Conservation (phyloP, 805 yeast genomes). For the Myxozyma kluyveri region DNA sequence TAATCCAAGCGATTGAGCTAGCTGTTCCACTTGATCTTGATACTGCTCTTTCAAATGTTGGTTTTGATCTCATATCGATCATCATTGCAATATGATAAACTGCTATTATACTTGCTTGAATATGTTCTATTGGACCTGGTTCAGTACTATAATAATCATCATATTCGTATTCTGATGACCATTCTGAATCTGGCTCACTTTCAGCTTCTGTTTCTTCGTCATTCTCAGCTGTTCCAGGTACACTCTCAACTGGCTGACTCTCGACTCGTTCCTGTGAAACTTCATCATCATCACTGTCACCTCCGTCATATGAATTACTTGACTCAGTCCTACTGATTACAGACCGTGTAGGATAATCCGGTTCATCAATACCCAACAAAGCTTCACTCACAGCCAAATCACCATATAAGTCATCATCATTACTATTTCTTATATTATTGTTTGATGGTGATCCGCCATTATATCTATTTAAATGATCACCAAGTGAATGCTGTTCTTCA, state of each 20-base stretch:
- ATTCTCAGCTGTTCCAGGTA: too few relatives aligned
- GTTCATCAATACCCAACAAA: neutral
- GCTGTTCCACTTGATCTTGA: constrained; percentile 19
- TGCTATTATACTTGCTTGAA: constrained; percentile 3
- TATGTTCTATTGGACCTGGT: neutral
- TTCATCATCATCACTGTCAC: neutral
- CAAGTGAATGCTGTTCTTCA: neutral
- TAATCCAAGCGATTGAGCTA: constrained; percentile 10
- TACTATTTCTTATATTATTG: neutral
- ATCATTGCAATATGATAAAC: constrained; percentile 5
- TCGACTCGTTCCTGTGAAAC: neutral
- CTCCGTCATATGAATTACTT: neutral
- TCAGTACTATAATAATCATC: constrained; percentile 2
- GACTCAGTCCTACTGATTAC: neutral
- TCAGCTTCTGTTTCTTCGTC: neutral
- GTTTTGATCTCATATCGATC: constrained; percentile 28
- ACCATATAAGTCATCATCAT: constrained; percentile 1
- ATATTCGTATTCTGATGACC: constrained; percentile 7
- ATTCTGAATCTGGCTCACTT: neutral
- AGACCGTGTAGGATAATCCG: neutral
- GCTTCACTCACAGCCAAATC: neutral
- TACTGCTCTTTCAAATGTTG: constrained; percentile 16
- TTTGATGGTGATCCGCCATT: too few relatives aligned
- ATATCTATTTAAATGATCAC: neutral
- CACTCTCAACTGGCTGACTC: neutral